phyloP scores from a whole-genome alignment of 768 basidiomycete species.

The Lentinula edodes region DNA sequence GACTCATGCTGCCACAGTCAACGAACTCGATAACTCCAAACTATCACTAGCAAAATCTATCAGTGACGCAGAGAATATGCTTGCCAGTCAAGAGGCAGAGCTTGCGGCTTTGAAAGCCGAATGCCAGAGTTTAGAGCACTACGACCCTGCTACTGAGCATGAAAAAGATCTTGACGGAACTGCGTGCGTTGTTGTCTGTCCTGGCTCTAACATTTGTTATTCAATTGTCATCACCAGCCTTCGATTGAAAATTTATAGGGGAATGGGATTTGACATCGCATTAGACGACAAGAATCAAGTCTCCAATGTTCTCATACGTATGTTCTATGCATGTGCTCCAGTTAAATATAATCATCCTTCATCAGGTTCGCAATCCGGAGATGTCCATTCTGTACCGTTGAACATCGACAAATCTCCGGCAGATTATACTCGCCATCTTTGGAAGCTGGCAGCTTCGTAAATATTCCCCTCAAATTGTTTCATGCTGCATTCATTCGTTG shows the following conservation, averaged over 20 bases:
- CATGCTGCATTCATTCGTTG: not conserved
- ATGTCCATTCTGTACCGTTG: slow-evolving; percentile 37
- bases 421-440: slow-evolving; percentile 35
- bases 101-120: slow-evolving; percentile 64
- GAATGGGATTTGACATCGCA: slow-evolving; percentile 68
- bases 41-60: slow-evolving; percentile 70
- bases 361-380: slow-evolving; percentile 45
- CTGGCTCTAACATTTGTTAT: not conserved
- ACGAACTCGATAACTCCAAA: slow-evolving; percentile 58
- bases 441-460: slow-evolving; percentile 37
- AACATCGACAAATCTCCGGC: slow-evolving; percentile 25
- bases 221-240: slow-evolving; percentile 34
- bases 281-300: slow-evolving; percentile 44
- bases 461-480: not conserved
- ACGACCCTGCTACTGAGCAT: slow-evolving; percentile 70
- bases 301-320: slow-evolving; percentile 65
- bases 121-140: slow-evolving; percentile 52
- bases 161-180: slow-evolving; percentile 64
- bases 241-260: slow-evolving; percentile 63
- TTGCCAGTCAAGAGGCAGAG: slow-evolving; percentile 67
- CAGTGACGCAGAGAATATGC: slow-evolving; percentile 60
- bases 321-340: slow-evolving; percentile 21
- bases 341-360: not conserved
- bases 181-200: slow-evolving; percentile 38
- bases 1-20: slow-evolving; percentile 53